These are phyloP conservation scores for Teratosphaeria destructans DNA, from an alignment of 2,329 filamentous ascomycete species.

Conservation along the genomic window DNA sequence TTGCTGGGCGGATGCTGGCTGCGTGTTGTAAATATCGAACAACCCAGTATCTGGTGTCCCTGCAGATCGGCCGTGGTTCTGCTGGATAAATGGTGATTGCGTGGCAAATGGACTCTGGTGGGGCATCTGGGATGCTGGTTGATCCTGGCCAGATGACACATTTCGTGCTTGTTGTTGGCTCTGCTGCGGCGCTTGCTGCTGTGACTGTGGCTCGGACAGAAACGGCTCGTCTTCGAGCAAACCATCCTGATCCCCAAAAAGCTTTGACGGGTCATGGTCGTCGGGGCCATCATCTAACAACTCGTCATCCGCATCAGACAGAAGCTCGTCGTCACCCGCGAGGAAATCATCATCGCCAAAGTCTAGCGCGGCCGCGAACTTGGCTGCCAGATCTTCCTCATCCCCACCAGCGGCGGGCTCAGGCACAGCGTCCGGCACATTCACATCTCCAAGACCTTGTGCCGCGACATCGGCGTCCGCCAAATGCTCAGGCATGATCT, in stretches of 20 bases:
- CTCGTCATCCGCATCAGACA: constrained; percentile 20
- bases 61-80: constrained; percentile 18
- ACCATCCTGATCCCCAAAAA: constrained; percentile 58
- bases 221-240: constrained; percentile 58
- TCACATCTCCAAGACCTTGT: constrained; percentile 1
- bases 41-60: constrained; percentile 25
- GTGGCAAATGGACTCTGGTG: constrained; percentile 12
- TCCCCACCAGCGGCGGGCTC: constrained; percentile 1
- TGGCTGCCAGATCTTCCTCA: constrained; percentile 60
- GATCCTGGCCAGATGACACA: background rate
- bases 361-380: constrained; percentile 74
- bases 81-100: constrained; percentile 10
- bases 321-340: constrained; percentile 42
- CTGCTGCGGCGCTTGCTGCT: constrained; percentile 3
- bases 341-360: background rate
- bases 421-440: constrained; percentile 1
- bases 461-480: constrained; percentile 1
- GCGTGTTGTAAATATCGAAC: constrained; percentile 20
- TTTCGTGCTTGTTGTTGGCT: constrained; percentile 1
- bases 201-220: constrained; percentile 3
- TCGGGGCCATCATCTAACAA: constrained; percentile 54
- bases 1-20: constrained; percentile 3
- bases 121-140: constrained; percentile 1
- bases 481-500: background rate
- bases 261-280: constrained; percentile 48